These are phyloP conservation scores for Tricholoma matsutake DNA, from an alignment of 768 basidiomycete species.

Conservation along the genomic window DNA sequence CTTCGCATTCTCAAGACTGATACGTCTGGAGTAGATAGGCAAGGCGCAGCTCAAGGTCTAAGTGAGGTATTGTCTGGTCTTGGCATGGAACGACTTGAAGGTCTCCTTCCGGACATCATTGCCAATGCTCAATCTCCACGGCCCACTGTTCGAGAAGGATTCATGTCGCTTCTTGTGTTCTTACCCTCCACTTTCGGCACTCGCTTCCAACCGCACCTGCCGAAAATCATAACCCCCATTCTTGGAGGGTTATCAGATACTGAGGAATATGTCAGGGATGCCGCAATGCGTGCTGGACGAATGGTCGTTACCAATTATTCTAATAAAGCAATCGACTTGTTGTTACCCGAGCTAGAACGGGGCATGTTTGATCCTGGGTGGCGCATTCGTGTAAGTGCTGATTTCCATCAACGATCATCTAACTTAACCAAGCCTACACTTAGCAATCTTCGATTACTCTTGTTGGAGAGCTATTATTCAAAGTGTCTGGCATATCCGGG, in stretches of 20 bases:
- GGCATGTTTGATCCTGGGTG: slow-evolving; percentile 95
- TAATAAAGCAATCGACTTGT: slow-evolving; percentile 83
- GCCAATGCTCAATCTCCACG: slow-evolving; percentile 86
- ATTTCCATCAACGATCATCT: background rate
- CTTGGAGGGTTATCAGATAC: slow-evolving; percentile 86
- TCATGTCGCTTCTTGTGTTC: slow-evolving; percentile 96
- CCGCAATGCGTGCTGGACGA: slow-evolving; percentile 97
- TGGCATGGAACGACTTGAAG: slow-evolving; percentile 97
- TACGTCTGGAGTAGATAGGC: slow-evolving; percentile 92
- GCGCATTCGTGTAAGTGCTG: slow-evolving; percentile 79
- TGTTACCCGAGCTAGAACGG: slow-evolving; percentile 89
- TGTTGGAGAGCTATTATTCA: slow-evolving; percentile 94
- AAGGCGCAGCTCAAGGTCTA: slow-evolving; percentile 96
- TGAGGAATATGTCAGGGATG: slow-evolving; percentile 94
- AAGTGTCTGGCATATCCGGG: slow-evolving; percentile 91
- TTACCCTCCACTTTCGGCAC: slow-evolving; percentile 95
- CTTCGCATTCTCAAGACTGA: slow-evolving; percentile 88
- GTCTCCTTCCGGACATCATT: slow-evolving; percentile 91
- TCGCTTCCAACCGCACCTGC: slow-evolving; percentile 93
- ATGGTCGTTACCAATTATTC: slow-evolving; percentile 98
- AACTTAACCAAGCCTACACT: slow-evolving; percentile 9
- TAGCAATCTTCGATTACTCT: slow-evolving; percentile 95
- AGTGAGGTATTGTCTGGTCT: slow-evolving; percentile 93
- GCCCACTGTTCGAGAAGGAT: slow-evolving; percentile 92
- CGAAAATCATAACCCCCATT: slow-evolving; percentile 92